phyloP scores from a whole-genome alignment of 768 basidiomycete genomes.

The Leccinum pellstonianum region DNA sequence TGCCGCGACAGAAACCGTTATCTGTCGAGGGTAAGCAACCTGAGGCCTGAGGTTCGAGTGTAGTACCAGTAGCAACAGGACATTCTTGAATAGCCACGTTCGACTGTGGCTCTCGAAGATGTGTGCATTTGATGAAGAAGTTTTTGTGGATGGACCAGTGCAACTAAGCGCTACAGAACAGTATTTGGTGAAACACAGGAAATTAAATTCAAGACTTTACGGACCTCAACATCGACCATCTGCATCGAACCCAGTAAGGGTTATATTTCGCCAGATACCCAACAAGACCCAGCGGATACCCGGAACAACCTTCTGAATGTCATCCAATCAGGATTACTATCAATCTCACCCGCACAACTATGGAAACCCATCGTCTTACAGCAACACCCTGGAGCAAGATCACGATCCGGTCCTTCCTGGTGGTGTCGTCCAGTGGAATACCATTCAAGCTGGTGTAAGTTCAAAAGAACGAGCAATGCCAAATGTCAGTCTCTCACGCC shows the following conservation, averaged over 20 bases:
- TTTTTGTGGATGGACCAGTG: neutral
- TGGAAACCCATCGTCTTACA: constrained; percentile 13
- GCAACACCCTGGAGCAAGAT: constrained; percentile 24
- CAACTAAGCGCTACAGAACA: constrained; percentile 3
- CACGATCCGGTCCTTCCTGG: constrained; percentile 30
- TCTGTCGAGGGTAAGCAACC: neutral
- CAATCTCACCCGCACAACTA: constrained; percentile 13
- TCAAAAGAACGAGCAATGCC: constrained; percentile 32
- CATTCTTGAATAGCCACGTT: neutral
- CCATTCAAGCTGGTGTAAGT: constrained; percentile 18
- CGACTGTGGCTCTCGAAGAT: neutral
- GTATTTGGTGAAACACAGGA: neutral
- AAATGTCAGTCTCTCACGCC: constrained; percentile 31
- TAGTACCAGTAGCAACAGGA: neutral
- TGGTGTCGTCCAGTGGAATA: constrained; percentile 26
- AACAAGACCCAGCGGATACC: constrained; percentile 14
- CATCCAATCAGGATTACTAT: constrained; percentile 29
- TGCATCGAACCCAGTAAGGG: constrained; percentile 1
- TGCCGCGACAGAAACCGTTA: neutral
- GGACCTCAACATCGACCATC: constrained; percentile 8
- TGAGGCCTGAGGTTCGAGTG: neutral
- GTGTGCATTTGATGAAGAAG: neutral
- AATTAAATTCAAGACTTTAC: neutral
- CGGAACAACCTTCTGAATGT: constrained; percentile 19
- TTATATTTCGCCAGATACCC: constrained; percentile 17